Evolutionary conservation across 2,329 filamentous ascomycete species (phyloP).

Genomic region (Coniochaeta pulveracea): DNA sequence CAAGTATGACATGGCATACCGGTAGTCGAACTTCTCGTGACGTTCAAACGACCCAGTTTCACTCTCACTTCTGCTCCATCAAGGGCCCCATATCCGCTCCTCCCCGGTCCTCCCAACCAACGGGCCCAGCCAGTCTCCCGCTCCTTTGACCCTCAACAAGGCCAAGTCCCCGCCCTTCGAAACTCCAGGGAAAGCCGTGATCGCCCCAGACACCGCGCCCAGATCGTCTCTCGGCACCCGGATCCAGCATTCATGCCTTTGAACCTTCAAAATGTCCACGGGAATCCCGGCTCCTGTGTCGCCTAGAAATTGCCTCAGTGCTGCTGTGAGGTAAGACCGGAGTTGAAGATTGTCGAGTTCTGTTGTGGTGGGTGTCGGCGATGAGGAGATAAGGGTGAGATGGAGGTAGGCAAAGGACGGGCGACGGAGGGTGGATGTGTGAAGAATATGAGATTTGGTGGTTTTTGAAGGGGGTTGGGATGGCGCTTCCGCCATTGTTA

Average conservation of each 20-base stretch:
- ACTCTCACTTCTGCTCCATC: conserved; percentile 10
- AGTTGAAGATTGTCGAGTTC: conserved; percentile 50
- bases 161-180: conserved; percentile 22
- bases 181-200: conserved; percentile 52
- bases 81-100: conserved; percentile 37
- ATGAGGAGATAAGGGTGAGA: conserved; percentile 21
- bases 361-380: background rate
- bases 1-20: too few relatives aligned
- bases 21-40: too few relatives aligned
- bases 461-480: conserved; percentile 8
- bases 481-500: background rate
- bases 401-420: conserved; percentile 47
- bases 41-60: too few relatives aligned
- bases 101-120: conserved; percentile 39
- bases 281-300: conserved; percentile 54
- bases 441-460: conserved; percentile 33
- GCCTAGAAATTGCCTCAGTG: conserved; percentile 60
- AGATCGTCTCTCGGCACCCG: conserved; percentile 52
- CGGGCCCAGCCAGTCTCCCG: conserved; percentile 51
- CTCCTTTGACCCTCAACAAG: conserved; percentile 15
- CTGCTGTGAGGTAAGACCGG: conserved; percentile 49
- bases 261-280: conserved; percentile 57
- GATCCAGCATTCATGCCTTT: conserved; percentile 48
- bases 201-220: conserved; percentile 47
- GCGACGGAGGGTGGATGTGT: conserved; percentile 36